Evolutionary conservation across 2,329 filamentous ascomycete genomes (phyloP).

Genomic region (Arachnopeziza araneosa): DNA sequence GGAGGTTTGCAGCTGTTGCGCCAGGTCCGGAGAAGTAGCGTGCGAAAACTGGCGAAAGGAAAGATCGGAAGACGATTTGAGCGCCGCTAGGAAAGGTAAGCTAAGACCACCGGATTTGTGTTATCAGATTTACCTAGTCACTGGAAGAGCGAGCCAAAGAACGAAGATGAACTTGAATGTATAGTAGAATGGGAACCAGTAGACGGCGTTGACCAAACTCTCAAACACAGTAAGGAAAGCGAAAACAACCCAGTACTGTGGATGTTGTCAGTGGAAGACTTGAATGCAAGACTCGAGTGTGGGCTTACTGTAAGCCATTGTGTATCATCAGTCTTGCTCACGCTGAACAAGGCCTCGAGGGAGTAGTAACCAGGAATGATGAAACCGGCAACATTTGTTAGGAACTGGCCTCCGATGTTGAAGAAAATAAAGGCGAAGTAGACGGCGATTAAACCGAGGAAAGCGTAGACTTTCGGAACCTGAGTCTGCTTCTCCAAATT

Average conservation of each 20-base stretch:
- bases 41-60: conserved; percentile 85
- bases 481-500: conserved; percentile 81
- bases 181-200: conserved; percentile 99
- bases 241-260: conserved; percentile 82
- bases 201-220: conserved; percentile 77
- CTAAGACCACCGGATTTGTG: background rate
- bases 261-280: conserved; percentile 4
- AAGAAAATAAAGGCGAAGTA: conserved; percentile 93
- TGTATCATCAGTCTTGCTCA: conserved; percentile 69
- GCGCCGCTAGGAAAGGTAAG: conserved; percentile 62
- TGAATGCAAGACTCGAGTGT: background rate
- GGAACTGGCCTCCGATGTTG: conserved; percentile 83
- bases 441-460: conserved; percentile 68
- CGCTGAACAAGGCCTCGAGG: conserved; percentile 67
- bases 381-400: conserved; percentile 83
- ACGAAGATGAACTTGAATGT: conserved; percentile 98
- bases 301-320: conserved; percentile 68
- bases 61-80: conserved; percentile 93
- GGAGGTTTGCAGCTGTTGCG: conserved; percentile 80
- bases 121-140: conserved; percentile 68
- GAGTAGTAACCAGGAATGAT: conserved; percentile 82
- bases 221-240: conserved; percentile 78
- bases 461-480: conserved; percentile 79
- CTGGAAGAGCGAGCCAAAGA: conserved; percentile 94
- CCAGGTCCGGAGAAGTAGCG: conserved; percentile 73